Base-by-base conservation (phyloP, 768 basidiomycete genomes). In the Lenzites betulinus region DNA sequence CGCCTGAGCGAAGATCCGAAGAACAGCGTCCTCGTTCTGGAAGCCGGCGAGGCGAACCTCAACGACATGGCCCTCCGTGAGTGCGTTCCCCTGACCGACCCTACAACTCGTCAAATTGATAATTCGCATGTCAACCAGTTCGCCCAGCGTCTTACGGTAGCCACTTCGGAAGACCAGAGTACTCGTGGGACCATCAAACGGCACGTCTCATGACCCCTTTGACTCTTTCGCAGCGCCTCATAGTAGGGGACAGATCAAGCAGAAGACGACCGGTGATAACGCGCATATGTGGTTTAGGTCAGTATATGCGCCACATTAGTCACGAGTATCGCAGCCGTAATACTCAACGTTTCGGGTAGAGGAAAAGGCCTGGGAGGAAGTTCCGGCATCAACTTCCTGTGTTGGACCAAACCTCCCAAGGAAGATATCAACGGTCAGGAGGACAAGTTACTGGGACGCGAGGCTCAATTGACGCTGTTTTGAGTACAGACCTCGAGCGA, bases 1-100 rank as follows among this genome's bases (percentile, higher is more conserved):
- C 69, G 79, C 20, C 69, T 82, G 33, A 64, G 70, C 12, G 75
- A 78, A 49, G 76, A 79, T 59, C 64, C 71, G 1, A 55, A 69
- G 43, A 71, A 70, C 54, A 67, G 71, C 13, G 78, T 81, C 7
- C 67, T 77, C 44, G 74, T 79, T 13, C 62, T 76, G 36, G 75
- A 76, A 58, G 71, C 74, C 0, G 74, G 74, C 9, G 47, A 35
- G 2, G 59, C 64, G 8, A 65, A 67, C 38, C n/a, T 67, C 25
- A 51, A 52, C 11, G 64, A 65, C n/a, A 47, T 43, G 20, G 59
- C 36, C 2, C 54, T 67, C 13, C 25, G 66, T 67, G 35, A 44
- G 66, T 63, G 16, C 13, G 30, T 8, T 36, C 22, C 2, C 25
- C 15, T 11, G 35, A 36, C 11, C 6, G 30, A 11, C 30, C 30